These are phyloP conservation scores for Lodderomyces metapsilosis DNA, from an alignment of 1,139 yeast species.

Conservation along the genomic window DNA sequence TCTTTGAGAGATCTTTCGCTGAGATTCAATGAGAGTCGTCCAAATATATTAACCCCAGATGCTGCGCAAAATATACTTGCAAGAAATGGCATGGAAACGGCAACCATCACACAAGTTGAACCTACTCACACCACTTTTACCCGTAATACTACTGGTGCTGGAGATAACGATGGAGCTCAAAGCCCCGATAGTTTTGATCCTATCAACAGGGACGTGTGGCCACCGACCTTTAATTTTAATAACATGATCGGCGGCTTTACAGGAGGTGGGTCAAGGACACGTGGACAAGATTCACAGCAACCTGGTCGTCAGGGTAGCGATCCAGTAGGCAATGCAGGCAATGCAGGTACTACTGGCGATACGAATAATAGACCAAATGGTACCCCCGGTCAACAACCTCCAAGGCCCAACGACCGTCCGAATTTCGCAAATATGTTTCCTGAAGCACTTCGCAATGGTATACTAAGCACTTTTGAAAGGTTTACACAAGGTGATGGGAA, in stretches of 20 bases:
- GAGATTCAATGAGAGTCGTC: slow-evolving; percentile 34
- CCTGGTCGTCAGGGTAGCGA: not conserved
- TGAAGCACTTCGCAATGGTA: slow-evolving; percentile 6
- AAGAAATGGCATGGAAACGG: slow-evolving; percentile 27
- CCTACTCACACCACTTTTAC: not conserved
- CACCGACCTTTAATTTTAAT: not conserved
- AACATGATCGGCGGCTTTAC: not conserved
- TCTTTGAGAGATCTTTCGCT: slow-evolving; percentile 29
- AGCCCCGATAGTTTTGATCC: not conserved
- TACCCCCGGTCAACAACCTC: not conserved
- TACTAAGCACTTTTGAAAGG: slow-evolving; percentile 8
- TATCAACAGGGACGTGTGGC: not conserved
- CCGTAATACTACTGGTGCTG: not conserved
- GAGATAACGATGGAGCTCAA: not conserved
- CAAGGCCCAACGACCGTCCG: not conserved
- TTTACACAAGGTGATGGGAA: slow-evolving; percentile 5
- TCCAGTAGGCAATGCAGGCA: not conserved
- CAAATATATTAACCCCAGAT: slow-evolving; percentile 40
- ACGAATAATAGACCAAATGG: not conserved
- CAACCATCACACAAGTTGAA: slow-evolving; percentile 19
- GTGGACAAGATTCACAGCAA: not conserved
- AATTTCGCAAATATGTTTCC: slow-evolving; percentile 2
- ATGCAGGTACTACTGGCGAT: not conserved
- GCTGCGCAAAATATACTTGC: slow-evolving; percentile 39
- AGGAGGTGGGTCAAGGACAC: not conserved